Base-by-base conservation (phyloP, 352 stramenopile genomes). In the Pythium dissimile region DNA sequence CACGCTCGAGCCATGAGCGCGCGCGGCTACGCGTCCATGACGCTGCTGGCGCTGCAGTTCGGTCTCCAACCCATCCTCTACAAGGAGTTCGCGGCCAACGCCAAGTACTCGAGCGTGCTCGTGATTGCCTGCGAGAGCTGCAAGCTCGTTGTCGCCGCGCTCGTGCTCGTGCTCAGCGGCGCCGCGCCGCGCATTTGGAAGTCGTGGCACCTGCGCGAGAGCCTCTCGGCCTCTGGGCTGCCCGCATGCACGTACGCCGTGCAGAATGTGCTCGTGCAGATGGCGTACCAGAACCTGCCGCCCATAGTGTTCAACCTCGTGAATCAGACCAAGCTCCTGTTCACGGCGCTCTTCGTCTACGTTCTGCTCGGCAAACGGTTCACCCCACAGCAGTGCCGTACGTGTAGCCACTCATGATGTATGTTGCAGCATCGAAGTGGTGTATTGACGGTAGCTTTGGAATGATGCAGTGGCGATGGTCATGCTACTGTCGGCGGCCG, bases 251-350 rank as follows among this genome's bases (percentile, higher is more conserved):
- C 83, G 24, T 94, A 94, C 67, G 83, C 83, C n/a, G 64, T 93
- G 54, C 85, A 94, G 67, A 94, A 94, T 49, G 75, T 93, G 56
- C 74, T 92, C n/a, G 86, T 93, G 51, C 84, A 93, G 57, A 54
- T 88, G 15, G 72, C 85, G 44, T 91, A 90, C 63, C 85, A 94
- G 67, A 66, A 93, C 64, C 60, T 93, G 43, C 78, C 81, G 47
- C 85, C 85, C 30, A 86, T 93, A 44, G 71, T 91, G 24, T 93
- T 93, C 62, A 94, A 93, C 66, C 68, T 94, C 37, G 75, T 94
- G 37, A 94, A 94, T 72, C 85, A 94, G 72, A 93, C 83, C 65
- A 94, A 94, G 64, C 62, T 94, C 24, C 66, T 94, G 21, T 93
- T 74, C 50, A 89, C 85, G 15, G 85, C 85, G 26, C 67, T 93